Evolutionary conservation across 805 yeast species (phyloP).

Genomic region (Wickerhamiella kurtzmanii): DNA sequence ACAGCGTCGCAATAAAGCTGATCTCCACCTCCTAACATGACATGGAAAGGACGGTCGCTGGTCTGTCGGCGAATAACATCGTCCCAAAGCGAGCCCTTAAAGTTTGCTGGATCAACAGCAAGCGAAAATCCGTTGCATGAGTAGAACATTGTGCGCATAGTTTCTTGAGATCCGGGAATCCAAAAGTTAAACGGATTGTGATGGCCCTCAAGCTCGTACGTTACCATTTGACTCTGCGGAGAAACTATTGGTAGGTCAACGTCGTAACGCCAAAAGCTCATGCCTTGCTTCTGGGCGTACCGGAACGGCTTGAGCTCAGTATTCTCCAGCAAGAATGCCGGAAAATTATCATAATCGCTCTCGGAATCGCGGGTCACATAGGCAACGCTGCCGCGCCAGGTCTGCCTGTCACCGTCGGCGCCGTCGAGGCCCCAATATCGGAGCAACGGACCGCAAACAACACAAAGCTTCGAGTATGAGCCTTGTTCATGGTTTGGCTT

Average conservation of each 20-base stretch:
- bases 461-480: conserved; percentile 10
- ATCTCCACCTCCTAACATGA: conserved; percentile 96
- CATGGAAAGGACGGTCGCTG: conserved; percentile 55
- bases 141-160: conserved; percentile 71
- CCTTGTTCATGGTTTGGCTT: conserved; percentile 10
- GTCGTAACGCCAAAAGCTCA: conserved; percentile 51
- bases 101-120: conserved; percentile 49
- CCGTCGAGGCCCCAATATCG: conserved; percentile 52
- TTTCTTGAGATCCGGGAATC: conserved; percentile 47
- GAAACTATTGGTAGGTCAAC: conserved; percentile 36
- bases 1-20: conserved; percentile 83
- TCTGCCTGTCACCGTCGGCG: conserved; percentile 25
- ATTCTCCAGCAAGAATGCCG: conserved; percentile 26
- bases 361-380: conserved; percentile 41
- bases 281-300: conserved; percentile 30
- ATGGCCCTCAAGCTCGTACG: conserved; percentile 42
- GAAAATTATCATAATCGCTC: conserved; percentile 20
- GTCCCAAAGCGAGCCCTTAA: conserved; percentile 69
- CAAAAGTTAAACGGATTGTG: conserved; percentile 46
- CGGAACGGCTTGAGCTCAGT: conserved; percentile 28
- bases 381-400: conserved; percentile 56
- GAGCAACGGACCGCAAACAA: conserved; percentile 54
- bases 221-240: conserved; percentile 44
- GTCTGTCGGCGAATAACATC: conserved; percentile 66
- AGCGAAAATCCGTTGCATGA: conserved; percentile 88